phyloP scores from a whole-genome alignment of 345 rosid species.

The Excoecaria agallocha region DNA sequence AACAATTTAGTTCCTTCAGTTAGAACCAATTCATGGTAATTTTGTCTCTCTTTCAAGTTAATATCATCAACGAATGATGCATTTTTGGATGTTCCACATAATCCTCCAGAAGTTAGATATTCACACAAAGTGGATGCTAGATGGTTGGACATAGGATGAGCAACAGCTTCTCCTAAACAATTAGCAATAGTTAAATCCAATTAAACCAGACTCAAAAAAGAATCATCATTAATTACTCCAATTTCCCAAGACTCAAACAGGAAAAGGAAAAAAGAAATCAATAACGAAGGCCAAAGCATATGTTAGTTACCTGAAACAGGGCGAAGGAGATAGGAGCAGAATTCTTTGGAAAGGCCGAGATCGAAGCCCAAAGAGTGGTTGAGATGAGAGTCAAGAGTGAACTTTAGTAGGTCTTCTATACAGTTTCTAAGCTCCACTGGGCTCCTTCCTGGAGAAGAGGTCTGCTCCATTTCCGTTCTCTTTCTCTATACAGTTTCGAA shows the following conservation, averaged over 20 bases:
- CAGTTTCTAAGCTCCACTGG: slow-evolving; percentile 21
- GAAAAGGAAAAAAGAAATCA: neutral
- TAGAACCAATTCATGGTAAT: slow-evolving; percentile 31
- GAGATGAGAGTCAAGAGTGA: slow-evolving; percentile 26
- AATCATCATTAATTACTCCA: no score
- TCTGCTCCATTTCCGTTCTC: slow-evolving; percentile 8
- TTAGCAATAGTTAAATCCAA: slow-evolving; percentile 12
- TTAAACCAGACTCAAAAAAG: neutral
- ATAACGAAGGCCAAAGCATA: no score
- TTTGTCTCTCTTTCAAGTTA: slow-evolving; percentile 25
- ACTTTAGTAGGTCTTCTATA: slow-evolving; percentile 30
- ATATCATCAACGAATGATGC: neutral
- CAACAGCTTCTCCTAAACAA: slow-evolving; percentile 18
- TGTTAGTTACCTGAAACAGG: no score
- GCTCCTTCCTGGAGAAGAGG: slow-evolving; percentile 21
- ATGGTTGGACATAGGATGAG: slow-evolving; percentile 42
- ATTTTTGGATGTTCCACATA: neutral
- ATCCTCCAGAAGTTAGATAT: slow-evolving; percentile 30
- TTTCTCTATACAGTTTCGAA: no score
- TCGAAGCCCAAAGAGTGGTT: slow-evolving; percentile 14
- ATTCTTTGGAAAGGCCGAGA: slow-evolving; percentile 25
- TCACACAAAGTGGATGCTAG: slow-evolving; percentile 47
- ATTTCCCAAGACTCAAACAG: neutral
- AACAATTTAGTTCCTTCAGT: slow-evolving; percentile 39
- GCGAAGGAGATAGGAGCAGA: slow-evolving; percentile 32